Conservation (phyloP, 2,329 filamentous ascomycete genomes). For the Clonostachys rosea region DNA sequence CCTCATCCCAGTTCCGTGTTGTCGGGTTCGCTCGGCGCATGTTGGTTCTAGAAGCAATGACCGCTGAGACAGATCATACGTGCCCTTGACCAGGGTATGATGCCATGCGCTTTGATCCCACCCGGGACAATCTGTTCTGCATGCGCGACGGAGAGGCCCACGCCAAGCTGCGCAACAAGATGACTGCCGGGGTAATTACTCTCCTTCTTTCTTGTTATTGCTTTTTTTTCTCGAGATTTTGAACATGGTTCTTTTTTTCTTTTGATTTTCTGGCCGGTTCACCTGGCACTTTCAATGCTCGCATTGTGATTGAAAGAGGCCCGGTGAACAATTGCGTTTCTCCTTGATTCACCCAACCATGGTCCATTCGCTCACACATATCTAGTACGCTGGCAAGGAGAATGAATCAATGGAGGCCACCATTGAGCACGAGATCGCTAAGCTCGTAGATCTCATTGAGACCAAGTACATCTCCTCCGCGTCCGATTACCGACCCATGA, state of each 20-base stretch:
- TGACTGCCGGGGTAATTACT: conserved; percentile 31
- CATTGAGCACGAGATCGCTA: conserved; percentile 39
- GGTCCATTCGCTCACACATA: too few species aligned
- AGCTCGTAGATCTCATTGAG: conserved; percentile 41
- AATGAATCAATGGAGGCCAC: conserved; percentile 40
- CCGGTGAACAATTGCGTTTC: too few species aligned
- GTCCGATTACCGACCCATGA: conserved; percentile 31
- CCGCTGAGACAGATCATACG: too few species aligned
- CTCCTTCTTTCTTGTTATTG: not conserved
- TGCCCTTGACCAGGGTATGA: conserved; percentile 24
- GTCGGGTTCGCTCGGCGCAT: too few species aligned
- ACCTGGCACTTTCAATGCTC: too few species aligned
- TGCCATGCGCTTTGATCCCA: conserved; percentile 22
- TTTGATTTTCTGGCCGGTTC: too few species aligned
- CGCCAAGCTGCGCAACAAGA: conserved; percentile 34
- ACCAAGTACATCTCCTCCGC: conserved; percentile 33
- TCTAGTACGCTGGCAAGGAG: conserved; percentile 49
- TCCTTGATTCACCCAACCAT: too few species aligned
- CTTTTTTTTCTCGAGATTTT: too few species aligned
- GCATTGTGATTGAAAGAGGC: too few species aligned
- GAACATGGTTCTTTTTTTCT: too few species aligned
- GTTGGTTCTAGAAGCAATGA: too few species aligned
- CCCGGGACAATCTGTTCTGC: conserved; percentile 22
- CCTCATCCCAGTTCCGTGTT: not conserved
- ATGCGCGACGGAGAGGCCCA: conserved; percentile 31